phyloP scores from a whole-genome alignment of 129 eudicot species.

The Escallonia rubra region DNA sequence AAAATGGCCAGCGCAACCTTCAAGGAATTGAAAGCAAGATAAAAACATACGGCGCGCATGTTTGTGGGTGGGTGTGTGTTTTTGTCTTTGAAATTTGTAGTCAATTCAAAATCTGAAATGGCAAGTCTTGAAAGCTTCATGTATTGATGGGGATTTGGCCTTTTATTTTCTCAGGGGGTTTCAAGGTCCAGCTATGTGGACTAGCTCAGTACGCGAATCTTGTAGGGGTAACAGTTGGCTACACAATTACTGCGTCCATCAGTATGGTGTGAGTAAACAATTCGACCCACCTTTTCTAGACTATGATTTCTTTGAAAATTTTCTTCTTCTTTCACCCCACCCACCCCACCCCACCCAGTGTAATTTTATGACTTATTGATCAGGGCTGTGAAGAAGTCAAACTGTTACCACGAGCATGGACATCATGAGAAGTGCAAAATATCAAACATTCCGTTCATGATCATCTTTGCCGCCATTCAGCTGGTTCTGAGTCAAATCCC shows the following conservation, averaged over 20 bases:
- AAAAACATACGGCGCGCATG: no score
- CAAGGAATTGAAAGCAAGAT: no score
- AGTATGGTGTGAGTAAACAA: conserved; percentile 74
- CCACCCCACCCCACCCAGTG: no score
- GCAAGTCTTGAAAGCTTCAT: no score
- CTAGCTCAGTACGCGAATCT: conserved; percentile 78
- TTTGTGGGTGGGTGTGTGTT: no score
- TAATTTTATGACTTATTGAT: no score
- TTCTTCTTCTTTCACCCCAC: no score
- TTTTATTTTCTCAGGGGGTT: conserved; percentile 44
- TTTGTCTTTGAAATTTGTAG: no score
- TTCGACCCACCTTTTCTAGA: background rate
- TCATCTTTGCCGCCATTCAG: conserved; percentile 47
- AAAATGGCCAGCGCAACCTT: no score
- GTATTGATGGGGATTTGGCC: no score
- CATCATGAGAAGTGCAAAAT: conserved; percentile 29
- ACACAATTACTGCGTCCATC: conserved; percentile 93
- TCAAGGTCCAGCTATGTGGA: conserved; percentile 77
- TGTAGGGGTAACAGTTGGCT: conserved; percentile 80
- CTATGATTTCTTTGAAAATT: no score
- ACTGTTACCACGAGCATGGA: conserved; percentile 68
- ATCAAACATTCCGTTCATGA: conserved; percentile 56
- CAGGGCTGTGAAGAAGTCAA: conserved; percentile 78
- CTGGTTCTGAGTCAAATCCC: conserved; percentile 71
- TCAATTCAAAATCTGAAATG: no score